Evolutionary conservation across 331 rosid genomes (phyloP).

Genomic region (Erythrophleum ivorense): DNA sequence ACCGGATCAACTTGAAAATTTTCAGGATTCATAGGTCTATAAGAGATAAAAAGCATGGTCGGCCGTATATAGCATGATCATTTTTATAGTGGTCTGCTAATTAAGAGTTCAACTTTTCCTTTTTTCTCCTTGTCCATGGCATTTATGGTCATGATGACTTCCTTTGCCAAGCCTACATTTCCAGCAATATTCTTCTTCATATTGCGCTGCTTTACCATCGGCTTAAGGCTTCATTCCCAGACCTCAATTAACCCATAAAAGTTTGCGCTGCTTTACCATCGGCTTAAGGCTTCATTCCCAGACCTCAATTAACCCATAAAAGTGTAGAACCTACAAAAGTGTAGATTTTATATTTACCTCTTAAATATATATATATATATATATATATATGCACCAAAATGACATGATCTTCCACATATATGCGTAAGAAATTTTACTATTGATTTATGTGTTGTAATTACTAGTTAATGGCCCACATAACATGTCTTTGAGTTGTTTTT

Average conservation of each 20-base stretch:
- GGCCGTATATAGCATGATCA: slow-evolving; percentile 26
- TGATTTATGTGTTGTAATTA: slow-evolving; percentile 29
- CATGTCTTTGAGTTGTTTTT: slow-evolving; percentile 54
- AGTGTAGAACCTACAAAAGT: no score
- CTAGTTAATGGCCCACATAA: slow-evolving; percentile 54
- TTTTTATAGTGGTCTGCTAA: slow-evolving; percentile 37
- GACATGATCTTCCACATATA: no score
- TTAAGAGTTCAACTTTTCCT: slow-evolving; percentile 43
- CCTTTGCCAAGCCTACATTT: slow-evolving; percentile 59
- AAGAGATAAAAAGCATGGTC: no score
- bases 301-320: slow-evolving; percentile 33
- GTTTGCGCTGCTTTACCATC: slow-evolving; percentile 38
- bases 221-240: slow-evolving; percentile 43
- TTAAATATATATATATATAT: background rate
- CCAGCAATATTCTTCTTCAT: slow-evolving; percentile 51
- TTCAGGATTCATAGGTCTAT: no score
- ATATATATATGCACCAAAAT: no score
- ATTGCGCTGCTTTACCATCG: slow-evolving; percentile 34
- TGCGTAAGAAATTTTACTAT: slow-evolving; percentile 13
- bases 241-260: slow-evolving; percentile 25
- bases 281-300: slow-evolving; percentile 41
- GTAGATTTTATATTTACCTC: no score
- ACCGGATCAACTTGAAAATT: no score
- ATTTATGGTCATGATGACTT: slow-evolving; percentile 53
- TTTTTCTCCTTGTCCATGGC: slow-evolving; percentile 43